A percentile compares a stretch with the other conserved stretches of the same genome.
These are phyloP conservation scores for Calycina marina DNA, from an alignment of 2,329 filamentous ascomycete species.

Conservation along the genomic window DNA sequence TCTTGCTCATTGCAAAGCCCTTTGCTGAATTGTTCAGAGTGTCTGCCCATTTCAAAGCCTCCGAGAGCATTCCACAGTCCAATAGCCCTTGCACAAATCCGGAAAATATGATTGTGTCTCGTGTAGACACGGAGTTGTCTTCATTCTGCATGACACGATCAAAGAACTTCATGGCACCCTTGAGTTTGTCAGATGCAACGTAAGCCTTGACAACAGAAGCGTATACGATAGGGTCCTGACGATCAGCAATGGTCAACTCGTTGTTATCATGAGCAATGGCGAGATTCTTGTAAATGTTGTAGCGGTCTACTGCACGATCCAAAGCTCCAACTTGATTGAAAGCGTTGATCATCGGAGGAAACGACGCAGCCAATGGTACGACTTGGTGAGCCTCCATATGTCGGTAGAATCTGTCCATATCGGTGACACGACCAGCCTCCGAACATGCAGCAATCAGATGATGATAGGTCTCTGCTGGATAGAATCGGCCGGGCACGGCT, in stretches of 20 bases:
- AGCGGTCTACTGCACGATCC: slow-evolving; percentile 80
- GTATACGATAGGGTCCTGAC: slow-evolving; percentile 75
- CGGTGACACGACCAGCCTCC: slow-evolving; percentile 61
- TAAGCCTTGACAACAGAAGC: slow-evolving; percentile 87
- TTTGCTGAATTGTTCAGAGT: slow-evolving; percentile 44
- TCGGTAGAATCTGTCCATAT: slow-evolving; percentile 82
- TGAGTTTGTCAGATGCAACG: slow-evolving; percentile 62
- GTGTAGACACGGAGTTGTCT: slow-evolving; percentile 45
- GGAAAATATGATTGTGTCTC: slow-evolving; percentile 54
- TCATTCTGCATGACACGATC: slow-evolving; percentile 55
- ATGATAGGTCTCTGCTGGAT: slow-evolving; percentile 73
- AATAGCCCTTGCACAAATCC: slow-evolving; percentile 72
- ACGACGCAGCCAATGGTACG: slow-evolving; percentile 65
- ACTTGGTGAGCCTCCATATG: slow-evolving; percentile 76
- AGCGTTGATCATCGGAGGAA: slow-evolving; percentile 88
- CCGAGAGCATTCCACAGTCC: slow-evolving; percentile 50
- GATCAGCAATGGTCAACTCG: slow-evolving; percentile 48
- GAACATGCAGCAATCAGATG: slow-evolving; percentile 80
- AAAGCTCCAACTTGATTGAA: slow-evolving; percentile 74
- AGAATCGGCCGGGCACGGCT: slow-evolving; percentile 38
- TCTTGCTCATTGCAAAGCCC: slow-evolving; percentile 50
- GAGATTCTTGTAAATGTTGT: slow-evolving; percentile 82
- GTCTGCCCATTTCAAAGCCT: slow-evolving; percentile 62
- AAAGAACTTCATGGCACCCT: slow-evolving; percentile 75
- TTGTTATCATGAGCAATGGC: slow-evolving; percentile 77